A percentile compares a stretch with the other conserved stretches of the same genome.
Conservation (phyloP, 352 stramenopile genomes). For the Globisporangium lucens region DNA sequence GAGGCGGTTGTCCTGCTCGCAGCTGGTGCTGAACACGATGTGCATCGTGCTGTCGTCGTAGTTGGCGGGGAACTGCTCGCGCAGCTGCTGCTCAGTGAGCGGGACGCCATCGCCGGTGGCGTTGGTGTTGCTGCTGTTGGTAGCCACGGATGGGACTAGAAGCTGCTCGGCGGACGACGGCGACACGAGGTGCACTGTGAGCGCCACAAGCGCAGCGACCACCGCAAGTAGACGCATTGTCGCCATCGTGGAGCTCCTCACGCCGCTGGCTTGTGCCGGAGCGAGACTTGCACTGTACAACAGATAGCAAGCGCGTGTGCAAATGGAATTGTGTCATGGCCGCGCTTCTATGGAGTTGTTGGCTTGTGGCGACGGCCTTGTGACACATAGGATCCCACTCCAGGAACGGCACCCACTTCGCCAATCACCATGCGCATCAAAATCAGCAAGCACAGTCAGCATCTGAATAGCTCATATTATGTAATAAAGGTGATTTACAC, state of each 20-base stretch:
- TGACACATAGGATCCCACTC: neutral
- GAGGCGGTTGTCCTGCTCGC: slow-evolving; percentile 20
- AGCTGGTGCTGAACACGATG: slow-evolving; percentile 31
- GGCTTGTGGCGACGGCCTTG: neutral
- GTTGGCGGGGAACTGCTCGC: slow-evolving; percentile 11
- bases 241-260: neutral
- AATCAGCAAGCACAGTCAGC: neutral
- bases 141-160: neutral
- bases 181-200: neutral
- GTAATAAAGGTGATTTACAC: neutral
- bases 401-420: neutral
- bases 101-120: neutral
- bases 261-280: neutral
- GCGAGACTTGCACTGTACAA: neutral
- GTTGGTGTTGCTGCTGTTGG: neutral
- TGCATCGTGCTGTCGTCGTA: slow-evolving; percentile 23
- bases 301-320: neutral
- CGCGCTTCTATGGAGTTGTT: neutral
- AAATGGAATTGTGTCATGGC: neutral
- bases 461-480: neutral
- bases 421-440: neutral
- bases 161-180: neutral
- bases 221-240: neutral
- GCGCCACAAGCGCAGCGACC: neutral
- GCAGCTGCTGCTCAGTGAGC: neutral